Percentiles rank a stretch among this genome's conserved stretches.
These are phyloP conservation scores for Monosporozyma aquatica DNA, from an alignment of 805 yeast species.

Conservation along the genomic window DNA sequence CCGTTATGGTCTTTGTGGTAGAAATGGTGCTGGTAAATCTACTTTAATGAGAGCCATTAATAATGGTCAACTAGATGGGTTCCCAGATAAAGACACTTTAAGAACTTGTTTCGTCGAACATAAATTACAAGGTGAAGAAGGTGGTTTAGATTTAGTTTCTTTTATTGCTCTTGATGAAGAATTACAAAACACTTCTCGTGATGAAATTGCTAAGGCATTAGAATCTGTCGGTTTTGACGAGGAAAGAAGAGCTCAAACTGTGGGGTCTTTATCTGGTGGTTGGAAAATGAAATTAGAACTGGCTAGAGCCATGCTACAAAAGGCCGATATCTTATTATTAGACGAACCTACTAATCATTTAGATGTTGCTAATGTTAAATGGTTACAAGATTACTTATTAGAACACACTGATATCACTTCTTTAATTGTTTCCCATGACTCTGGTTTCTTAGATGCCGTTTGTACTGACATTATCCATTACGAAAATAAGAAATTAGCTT, in stretches of 20 bases:
- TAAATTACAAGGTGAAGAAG: constrained; percentile 89
- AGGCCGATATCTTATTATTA: constrained; percentile 85
- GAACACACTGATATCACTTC: constrained; percentile 84
- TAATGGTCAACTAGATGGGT: constrained; percentile 93
- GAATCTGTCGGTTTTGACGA: constrained; percentile 85
- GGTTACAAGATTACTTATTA: constrained; percentile 84
- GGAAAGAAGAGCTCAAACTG: constrained; percentile 80
- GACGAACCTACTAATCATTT: constrained; percentile 99
- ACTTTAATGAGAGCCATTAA: constrained; percentile 95
- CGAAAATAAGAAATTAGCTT: constrained; percentile 87
- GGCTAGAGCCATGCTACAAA: constrained; percentile 98
- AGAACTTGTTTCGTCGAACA: constrained; percentile 97
- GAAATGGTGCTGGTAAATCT: constrained; percentile 98
- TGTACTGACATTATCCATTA: constrained; percentile 96
- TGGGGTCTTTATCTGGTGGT: constrained; percentile 95
- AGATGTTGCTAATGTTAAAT: constrained; percentile 86
- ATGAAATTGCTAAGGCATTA: constrained; percentile 68
- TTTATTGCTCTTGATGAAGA: constrained; percentile 89
- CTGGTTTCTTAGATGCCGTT: constrained; percentile 89
- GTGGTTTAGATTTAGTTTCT: constrained; percentile 76
- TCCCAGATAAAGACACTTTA: constrained; percentile 80
- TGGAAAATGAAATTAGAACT: constrained; percentile 98
- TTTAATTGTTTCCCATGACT: constrained; percentile 93
- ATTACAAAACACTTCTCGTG: constrained; percentile 49
- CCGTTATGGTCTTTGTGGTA: constrained; percentile 94